Percentiles rank a stretch among this genome's conserved stretches.
Evolutionary conservation across 768 basidiomycete species (phyloP).

Genomic region (Cystobasidium ongulense): DNA sequence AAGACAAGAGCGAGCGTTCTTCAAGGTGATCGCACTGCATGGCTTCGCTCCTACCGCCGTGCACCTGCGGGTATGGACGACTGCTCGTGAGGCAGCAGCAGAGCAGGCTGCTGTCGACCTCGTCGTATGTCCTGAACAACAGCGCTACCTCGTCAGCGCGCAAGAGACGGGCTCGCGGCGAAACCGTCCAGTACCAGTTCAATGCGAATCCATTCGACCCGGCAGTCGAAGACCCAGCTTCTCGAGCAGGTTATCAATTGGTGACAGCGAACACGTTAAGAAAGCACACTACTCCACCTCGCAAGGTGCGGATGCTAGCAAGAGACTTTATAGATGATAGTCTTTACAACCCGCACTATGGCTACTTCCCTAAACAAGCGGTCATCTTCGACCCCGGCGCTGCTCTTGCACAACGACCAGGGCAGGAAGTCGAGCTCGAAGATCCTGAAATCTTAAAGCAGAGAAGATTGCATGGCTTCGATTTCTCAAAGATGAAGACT

Average conservation of each 20-base stretch:
- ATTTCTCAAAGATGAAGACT: conserved; percentile 62
- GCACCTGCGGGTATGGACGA: conserved; percentile 11
- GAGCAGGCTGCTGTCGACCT: neutral
- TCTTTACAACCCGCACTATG: conserved; percentile 92
- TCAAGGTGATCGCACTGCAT: conserved; percentile 3
- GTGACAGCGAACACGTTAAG: conserved; percentile 68
- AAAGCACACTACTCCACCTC: conserved; percentile 56
- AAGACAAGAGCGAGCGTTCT: conserved; percentile 1
- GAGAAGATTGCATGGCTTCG: conserved; percentile 48
- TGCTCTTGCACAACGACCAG: conserved; percentile 35
- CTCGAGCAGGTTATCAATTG: conserved; percentile 47
- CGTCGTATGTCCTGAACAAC: neutral
- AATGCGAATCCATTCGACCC: conserved; percentile 53
- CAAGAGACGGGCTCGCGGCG: neutral
- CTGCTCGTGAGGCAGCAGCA: conserved; percentile 7
- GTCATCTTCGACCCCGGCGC: conserved; percentile 61
- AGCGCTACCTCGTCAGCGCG: neutral
- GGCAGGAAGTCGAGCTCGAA: conserved; percentile 39
- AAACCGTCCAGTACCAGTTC: conserved; percentile 67
- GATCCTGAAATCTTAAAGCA: neutral
- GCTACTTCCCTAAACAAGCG: conserved; percentile 89
- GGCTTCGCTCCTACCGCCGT: conserved; percentile 1
- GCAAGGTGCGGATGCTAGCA: conserved; percentile 79
- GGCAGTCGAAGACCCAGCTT: conserved; percentile 25
- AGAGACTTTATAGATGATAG: conserved; percentile 96